Conservation (phyloP, 148 eudicot genomes). For the Chenopodium suecicum region DNA sequence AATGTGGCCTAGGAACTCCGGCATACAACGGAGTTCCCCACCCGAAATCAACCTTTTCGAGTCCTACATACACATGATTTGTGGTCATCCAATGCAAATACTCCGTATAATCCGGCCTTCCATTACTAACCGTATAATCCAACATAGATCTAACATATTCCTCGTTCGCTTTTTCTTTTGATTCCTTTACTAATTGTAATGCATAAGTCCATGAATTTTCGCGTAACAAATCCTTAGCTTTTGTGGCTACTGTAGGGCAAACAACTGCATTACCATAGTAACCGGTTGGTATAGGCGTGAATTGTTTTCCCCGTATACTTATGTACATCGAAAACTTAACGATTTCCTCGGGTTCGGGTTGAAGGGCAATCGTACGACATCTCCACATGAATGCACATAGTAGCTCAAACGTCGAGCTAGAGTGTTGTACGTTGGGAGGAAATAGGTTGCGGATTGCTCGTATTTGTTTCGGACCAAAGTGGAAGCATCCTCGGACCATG, state of each 20-base stretch:
- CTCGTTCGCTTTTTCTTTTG: neutral
- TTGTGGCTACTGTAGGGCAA: neutral
- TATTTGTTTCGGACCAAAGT: constrained; percentile 15
- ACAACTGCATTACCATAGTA: neutral
- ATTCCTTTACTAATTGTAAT: neutral
- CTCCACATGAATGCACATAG: constrained; percentile 5
- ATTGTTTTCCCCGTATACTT: neutral
- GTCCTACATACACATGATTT: neutral
- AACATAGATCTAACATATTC: neutral
- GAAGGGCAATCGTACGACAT: constrained; percentile 14
- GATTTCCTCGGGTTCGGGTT: neutral
- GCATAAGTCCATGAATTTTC: neutral
- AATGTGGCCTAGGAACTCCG: neutral
- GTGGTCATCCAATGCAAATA: neutral
- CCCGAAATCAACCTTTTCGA: neutral
- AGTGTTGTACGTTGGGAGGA: neutral
- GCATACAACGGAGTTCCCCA: neutral
- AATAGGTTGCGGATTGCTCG: constrained; percentile 14
- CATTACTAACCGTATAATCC: neutral
- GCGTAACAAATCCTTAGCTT: neutral
- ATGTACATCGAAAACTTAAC: neutral
- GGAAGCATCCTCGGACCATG: neutral
- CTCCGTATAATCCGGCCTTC: neutral
- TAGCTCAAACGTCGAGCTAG: neutral
- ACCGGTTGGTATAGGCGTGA: neutral